Evolutionary conservation across 2,329 filamentous ascomycete genomes (phyloP).

Genomic region (Pyrenophora tritici-repentis): DNA sequence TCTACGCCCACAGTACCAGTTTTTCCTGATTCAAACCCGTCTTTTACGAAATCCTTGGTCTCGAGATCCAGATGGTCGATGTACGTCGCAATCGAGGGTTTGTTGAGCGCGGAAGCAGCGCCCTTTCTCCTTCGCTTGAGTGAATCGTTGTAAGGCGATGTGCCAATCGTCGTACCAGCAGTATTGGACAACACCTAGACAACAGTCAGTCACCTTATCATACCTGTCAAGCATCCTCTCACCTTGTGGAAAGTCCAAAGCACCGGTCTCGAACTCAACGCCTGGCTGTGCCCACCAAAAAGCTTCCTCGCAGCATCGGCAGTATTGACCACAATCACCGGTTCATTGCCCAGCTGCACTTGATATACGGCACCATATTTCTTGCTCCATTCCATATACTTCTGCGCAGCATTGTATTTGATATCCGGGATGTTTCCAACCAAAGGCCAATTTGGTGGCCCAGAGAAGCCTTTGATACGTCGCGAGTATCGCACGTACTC

Average conservation of each 20-base stretch:
- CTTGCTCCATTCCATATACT: slow-evolving; percentile 51
- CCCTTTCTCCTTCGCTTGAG: slow-evolving; percentile 68
- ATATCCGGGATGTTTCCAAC: slow-evolving; percentile 52
- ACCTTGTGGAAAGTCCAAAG: slow-evolving; percentile 55
- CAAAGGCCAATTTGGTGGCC: slow-evolving; percentile 47
- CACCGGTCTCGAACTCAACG: slow-evolving; percentile 49
- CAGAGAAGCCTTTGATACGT: slow-evolving; percentile 46
- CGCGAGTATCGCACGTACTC: slow-evolving; percentile 44
- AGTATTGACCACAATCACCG: slow-evolving; percentile 52
- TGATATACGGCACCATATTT: slow-evolving; percentile 52
- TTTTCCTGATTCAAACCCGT: slow-evolving; percentile 63
- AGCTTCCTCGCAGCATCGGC: slow-evolving; percentile 49
- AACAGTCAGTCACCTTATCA: slow-evolving; percentile 4
- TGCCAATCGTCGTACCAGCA: slow-evolving; percentile 70
- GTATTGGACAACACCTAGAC: slow-evolving; percentile 65
- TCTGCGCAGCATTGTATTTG: slow-evolving; percentile 50
- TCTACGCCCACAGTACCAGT: slow-evolving; percentile 61
- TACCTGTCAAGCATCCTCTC: background rate
- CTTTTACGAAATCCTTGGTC: slow-evolving; percentile 65
- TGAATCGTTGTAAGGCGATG: slow-evolving; percentile 68
- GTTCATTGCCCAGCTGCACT: slow-evolving; percentile 54
- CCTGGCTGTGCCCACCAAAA: slow-evolving; percentile 51
- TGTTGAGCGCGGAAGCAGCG: slow-evolving; percentile 68
- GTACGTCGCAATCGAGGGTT: slow-evolving; percentile 67
- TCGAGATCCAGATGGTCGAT: slow-evolving; percentile 66